A percentile compares a stretch with the other conserved stretches of the same genome.
These are phyloP conservation scores for Ustilago curta DNA, from an alignment of 1,284 basidiomycete genomes.

Conservation along the genomic window DNA sequence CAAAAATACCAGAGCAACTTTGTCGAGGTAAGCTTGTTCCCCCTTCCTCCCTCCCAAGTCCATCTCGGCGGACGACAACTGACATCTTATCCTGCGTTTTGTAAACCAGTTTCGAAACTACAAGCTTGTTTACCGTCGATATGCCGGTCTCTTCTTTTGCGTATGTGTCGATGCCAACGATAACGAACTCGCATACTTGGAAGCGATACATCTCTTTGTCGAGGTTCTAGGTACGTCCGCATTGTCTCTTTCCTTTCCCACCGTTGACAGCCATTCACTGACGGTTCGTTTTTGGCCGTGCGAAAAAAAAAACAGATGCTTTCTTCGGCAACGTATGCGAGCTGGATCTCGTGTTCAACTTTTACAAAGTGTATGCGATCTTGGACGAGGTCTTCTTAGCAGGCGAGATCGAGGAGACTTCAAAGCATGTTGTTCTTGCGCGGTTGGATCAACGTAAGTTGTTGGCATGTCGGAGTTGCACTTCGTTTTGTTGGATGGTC, in stretches of 20 bases:
- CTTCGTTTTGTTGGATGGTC: too few relatives aligned
- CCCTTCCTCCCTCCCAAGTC: background rate
- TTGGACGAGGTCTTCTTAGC: conserved; percentile 98
- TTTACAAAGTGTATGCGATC: conserved; percentile 98
- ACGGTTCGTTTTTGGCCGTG: too few relatives aligned
- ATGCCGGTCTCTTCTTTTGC: conserved; percentile 87
- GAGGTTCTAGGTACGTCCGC: conserved; percentile 86
- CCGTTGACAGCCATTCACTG: background rate
- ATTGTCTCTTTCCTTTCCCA: background rate
- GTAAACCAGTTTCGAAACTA: conserved; percentile 49
- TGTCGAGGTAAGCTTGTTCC: conserved; percentile 82
- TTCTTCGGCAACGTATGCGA: conserved; percentile 99
- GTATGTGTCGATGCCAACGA: conserved; percentile 97
- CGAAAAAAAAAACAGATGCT: conserved; percentile 76
- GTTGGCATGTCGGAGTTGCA: too few relatives aligned
- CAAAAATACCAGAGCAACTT: conserved; percentile 99
- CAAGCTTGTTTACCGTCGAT: conserved; percentile 71
- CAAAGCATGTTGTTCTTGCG: conserved; percentile 90
- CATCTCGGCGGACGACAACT: background rate
- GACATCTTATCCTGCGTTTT: background rate
- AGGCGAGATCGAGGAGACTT: conserved; percentile 97
- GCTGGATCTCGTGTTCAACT: conserved; percentile 95
- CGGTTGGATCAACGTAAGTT: conserved; percentile 76
- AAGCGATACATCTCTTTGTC: conserved; percentile 97
- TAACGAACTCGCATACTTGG: conserved; percentile 95